Evolutionary conservation across 495 filamentous ascomycete species (phyloP), one percentile per base, ranked within the genome.

Genomic region (Pyronema domesticum): DNA sequence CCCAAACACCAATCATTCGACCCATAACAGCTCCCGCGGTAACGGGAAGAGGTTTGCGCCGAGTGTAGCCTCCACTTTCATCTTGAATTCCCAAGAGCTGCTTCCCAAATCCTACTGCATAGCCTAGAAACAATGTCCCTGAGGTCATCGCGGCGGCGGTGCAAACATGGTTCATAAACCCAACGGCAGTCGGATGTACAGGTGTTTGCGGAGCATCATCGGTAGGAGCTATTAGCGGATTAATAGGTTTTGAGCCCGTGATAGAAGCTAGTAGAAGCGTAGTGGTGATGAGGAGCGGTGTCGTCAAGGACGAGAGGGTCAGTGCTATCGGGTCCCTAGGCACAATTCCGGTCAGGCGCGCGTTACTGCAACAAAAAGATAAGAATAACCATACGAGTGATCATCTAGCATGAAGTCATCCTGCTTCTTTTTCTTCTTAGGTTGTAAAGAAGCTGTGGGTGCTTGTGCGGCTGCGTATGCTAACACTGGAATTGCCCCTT

Each of bases 81-180:
- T 43, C 44, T 14, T 15, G 52, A 37, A 23, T 13, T 33, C 48
- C 53, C 14, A 59, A 53, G 7, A 42, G 55, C 14, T 51, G 37
- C n/a, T 39, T 54, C 37, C 48, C 52, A 50, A 56, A 57, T 14
- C 47, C 58, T 11, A 55, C 42, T 18, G 44, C 35, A 15, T 19
- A 36, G 1, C 17, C 19, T 36, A 63, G 50, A 30, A 63, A 46
- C n/a, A 64, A 46, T 33, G 61, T 55, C n/a, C 57, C 60, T 15
- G 60, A 52, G 0, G 57, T 43, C 13, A 63, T 53, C 9, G 60
- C 57, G 19, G 62, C 53, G 0, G 60, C 60, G 6, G 53, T 51
- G 23, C 45, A 52, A 8, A 56, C 6, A 7, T 30, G 52, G 10
- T n/a, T 19, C 11, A 46, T n/a, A 46, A 46, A 30, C 1, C 19